phyloP scores from a whole-genome alignment of 2,329 filamentous ascomycete genomes.

The Diaporthe vexans region DNA sequence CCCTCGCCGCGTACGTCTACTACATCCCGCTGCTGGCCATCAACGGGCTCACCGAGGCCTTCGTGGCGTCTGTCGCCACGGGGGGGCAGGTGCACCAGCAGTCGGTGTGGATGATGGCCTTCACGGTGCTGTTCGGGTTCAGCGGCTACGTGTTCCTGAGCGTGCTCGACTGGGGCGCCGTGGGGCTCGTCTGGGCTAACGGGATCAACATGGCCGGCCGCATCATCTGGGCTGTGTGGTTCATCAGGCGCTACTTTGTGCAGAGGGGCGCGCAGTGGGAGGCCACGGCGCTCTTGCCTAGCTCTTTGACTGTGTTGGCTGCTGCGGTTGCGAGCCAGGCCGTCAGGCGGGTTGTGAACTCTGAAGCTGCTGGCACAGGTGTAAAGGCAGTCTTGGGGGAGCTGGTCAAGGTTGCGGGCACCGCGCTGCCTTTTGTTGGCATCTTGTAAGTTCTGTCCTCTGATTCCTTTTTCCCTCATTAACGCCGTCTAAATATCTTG shows the following conservation, averaged over 20 bases:
- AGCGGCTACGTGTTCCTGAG: slow-evolving; percentile 82
- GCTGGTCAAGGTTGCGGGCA: slow-evolving; percentile 63
- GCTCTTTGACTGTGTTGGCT: slow-evolving; percentile 57
- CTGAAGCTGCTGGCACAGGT: slow-evolving; percentile 48
- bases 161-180: slow-evolving; percentile 78
- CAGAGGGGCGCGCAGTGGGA: slow-evolving; percentile 58
- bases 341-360: slow-evolving; percentile 51
- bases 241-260: slow-evolving; percentile 77
- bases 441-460: slow-evolving; percentile 68
- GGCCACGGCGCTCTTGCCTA: slow-evolving; percentile 59
- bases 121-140: slow-evolving; percentile 81
- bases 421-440: slow-evolving; percentile 66
- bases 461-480: slow-evolving; percentile 13
- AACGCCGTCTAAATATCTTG: slow-evolving; percentile 43
- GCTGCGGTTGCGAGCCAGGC: slow-evolving; percentile 60
- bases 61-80: slow-evolving; percentile 88
- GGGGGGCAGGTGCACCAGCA: slow-evolving; percentile 82
- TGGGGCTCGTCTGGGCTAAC: slow-evolving; percentile 88
- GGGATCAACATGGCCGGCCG: slow-evolving; percentile 90
- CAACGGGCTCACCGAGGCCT: slow-evolving; percentile 93
- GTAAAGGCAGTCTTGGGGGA: slow-evolving; percentile 47
- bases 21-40: slow-evolving; percentile 94
- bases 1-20: slow-evolving; percentile 87
- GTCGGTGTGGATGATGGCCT: slow-evolving; percentile 85
- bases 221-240: slow-evolving; percentile 83